A percentile compares a stretch with the other conserved stretches of the same genome.
phyloP scores from a whole-genome alignment of 2,329 filamentous ascomycete species.

The Pyrenophora teres region DNA sequence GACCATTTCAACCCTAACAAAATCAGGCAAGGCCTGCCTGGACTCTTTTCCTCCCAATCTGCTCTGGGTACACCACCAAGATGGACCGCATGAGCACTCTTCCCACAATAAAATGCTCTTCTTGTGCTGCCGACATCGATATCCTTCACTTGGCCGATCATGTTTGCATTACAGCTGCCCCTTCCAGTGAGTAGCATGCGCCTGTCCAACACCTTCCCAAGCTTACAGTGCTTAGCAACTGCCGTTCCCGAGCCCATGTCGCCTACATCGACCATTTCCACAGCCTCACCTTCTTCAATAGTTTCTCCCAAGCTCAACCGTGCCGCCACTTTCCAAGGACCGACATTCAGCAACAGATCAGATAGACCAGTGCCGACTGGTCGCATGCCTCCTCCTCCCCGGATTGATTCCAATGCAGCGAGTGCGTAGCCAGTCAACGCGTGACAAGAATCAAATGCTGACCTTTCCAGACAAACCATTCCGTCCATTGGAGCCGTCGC shows the following conservation, averaged over 20 bases:
- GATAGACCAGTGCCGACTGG: slow-evolving; percentile 46
- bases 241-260: slow-evolving; percentile 17
- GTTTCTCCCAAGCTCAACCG: slow-evolving; percentile 37
- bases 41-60: slow-evolving; percentile 7
- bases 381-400: slow-evolving; percentile 56
- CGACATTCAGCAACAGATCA: slow-evolving; percentile 36
- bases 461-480: slow-evolving; percentile 45
- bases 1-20: slow-evolving; percentile 8
- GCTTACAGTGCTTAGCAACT: slow-evolving; percentile 22
- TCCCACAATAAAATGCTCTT: slow-evolving; percentile 48
- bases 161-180: slow-evolving; percentile 61
- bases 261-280: slow-evolving; percentile 12
- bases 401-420: slow-evolving; percentile 62
- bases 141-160: slow-evolving; percentile 88
- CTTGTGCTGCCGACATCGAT: slow-evolving; percentile 66
- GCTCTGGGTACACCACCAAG: slow-evolving; percentile 24
- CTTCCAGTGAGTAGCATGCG: slow-evolving; percentile 50
- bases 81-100: slow-evolving; percentile 42
- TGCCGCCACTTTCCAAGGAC: slow-evolving; percentile 37
- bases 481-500: slow-evolving; percentile 30
- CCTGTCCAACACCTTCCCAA: neutral
- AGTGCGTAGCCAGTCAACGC: slow-evolving; percentile 53
- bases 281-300: slow-evolving; percentile 10
- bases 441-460: slow-evolving; percentile 10
- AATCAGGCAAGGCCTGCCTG: slow-evolving; percentile 8